Evolutionary conservation across 2,329 filamentous ascomycete species (phyloP).

Genomic region (Ceratocystis ficicola): DNA sequence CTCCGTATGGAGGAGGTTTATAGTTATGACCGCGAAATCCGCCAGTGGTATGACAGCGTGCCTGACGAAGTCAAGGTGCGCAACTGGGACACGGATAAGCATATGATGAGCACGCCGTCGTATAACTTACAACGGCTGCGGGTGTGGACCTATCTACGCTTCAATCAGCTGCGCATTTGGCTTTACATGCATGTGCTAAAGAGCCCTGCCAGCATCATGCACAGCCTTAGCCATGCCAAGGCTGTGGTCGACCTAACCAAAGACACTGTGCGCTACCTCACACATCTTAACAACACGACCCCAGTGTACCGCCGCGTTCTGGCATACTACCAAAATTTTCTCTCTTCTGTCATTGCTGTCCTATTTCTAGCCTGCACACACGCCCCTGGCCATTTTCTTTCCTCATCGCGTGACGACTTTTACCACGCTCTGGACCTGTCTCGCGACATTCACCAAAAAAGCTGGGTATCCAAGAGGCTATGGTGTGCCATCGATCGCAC

Average conservation of each 20-base stretch:
- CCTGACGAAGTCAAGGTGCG: constrained; percentile 47
- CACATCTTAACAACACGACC: constrained; percentile 57
- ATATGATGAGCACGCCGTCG: constrained; percentile 43
- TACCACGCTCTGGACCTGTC: constrained; percentile 66
- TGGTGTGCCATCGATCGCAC: constrained; percentile 62
- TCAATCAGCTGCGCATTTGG: constrained; percentile 82
- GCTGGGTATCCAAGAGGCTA: constrained; percentile 57
- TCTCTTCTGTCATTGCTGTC: constrained; percentile 61
- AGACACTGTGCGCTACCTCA: constrained; percentile 61
- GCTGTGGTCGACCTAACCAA: constrained; percentile 63
- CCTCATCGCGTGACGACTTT: constrained; percentile 59
- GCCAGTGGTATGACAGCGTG: constrained; percentile 75
- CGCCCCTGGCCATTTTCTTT: constrained; percentile 58
- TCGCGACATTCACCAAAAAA: constrained; percentile 57
- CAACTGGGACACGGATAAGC: constrained; percentile 45
- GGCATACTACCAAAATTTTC: constrained; percentile 69
- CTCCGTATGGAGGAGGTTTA: constrained; percentile 64
- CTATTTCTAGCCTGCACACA: constrained; percentile 67
- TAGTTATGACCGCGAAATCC: constrained; percentile 67
- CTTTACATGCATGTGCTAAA: constrained; percentile 82
- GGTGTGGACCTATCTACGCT: constrained; percentile 71
- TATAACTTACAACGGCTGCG: constrained; percentile 62
- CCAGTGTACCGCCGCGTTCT: constrained; percentile 61
- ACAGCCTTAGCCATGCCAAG: constrained; percentile 60
- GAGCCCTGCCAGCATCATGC: constrained; percentile 68